Conservation (phyloP, 495 filamentous ascomycete genomes). For the Lasiosphaeriaceae sp. region DNA sequence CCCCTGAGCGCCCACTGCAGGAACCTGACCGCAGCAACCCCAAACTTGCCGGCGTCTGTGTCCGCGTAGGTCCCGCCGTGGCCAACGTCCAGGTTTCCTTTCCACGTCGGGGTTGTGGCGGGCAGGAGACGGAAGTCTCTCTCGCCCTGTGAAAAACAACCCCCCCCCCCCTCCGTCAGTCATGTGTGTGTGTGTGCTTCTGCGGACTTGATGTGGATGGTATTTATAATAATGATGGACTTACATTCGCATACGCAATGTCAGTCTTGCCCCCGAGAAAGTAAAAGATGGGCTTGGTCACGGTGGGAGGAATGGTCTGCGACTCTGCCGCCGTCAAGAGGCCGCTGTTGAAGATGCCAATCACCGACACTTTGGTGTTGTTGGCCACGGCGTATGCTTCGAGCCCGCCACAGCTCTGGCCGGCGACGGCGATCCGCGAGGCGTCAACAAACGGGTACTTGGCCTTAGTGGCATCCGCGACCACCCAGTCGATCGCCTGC, state of each 20-base stretch:
- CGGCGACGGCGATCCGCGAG: conserved; percentile 20
- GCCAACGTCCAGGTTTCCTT: conserved; percentile 12
- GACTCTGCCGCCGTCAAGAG: conserved; percentile 16
- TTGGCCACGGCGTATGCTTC: conserved; percentile 22
- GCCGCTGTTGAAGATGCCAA: conserved; percentile 28
- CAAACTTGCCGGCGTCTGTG: conserved; percentile 14
- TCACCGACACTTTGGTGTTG: conserved; percentile 15
- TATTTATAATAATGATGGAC: background rate
- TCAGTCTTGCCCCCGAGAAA: conserved; percentile 23
- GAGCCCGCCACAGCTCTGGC: conserved; percentile 24
- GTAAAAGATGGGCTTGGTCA: conserved; percentile 24
- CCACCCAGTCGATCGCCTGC: conserved; percentile 24
- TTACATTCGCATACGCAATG: conserved; percentile 30
- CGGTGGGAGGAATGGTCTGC: conserved; percentile 8
- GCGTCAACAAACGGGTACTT: conserved; percentile 27
- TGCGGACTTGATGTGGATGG: too few relatives aligned
- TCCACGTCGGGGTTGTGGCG: conserved; percentile 6
- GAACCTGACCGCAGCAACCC: conserved; percentile 1
- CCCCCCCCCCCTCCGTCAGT: too few relatives aligned
- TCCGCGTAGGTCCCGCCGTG: conserved; percentile 10
- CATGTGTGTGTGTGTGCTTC: too few relatives aligned
- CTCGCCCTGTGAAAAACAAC: conserved; percentile 10
- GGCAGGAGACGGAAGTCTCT: conserved; percentile 11
- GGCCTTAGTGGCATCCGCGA: conserved; percentile 25
- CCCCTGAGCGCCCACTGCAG: conserved; percentile 11